A percentile compares a stretch with the other conserved stretches of the same genome.
phyloP scores from a whole-genome alignment of 352 stramenopile genomes.

The Phytophthora crassamura region DNA sequence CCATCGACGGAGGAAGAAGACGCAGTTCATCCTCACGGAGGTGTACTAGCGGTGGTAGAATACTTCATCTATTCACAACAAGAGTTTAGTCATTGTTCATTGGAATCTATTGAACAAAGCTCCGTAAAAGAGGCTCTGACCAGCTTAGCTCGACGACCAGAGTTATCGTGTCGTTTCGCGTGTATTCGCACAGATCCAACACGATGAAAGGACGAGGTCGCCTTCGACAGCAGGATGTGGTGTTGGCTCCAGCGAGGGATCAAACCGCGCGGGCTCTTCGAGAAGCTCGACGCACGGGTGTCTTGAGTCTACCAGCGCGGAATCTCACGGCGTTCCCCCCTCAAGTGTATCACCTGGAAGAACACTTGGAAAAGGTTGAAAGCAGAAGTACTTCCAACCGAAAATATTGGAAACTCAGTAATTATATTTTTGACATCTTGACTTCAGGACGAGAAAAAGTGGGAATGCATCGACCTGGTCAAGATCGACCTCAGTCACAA shows the following conservation, averaged over 20 bases:
- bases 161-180: slow-evolving; percentile 23
- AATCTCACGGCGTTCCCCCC: slow-evolving; percentile 62
- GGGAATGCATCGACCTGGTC: slow-evolving; percentile 83
- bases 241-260: slow-evolving; percentile 63
- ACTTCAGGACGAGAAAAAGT: slow-evolving; percentile 81
- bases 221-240: slow-evolving; percentile 53
- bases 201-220: slow-evolving; percentile 27
- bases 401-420: too few relatives aligned
- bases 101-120: too few relatives aligned
- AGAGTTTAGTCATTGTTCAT: too few relatives aligned
- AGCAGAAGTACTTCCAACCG: too few relatives aligned
- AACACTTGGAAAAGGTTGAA: slow-evolving; percentile 74
- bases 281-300: slow-evolving; percentile 65
- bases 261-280: slow-evolving; percentile 62
- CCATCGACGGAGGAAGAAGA: slow-evolving; percentile 7
- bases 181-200: background rate
- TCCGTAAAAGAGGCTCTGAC: too few relatives aligned
- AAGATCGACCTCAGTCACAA: slow-evolving; percentile 89
- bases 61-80: too few relatives aligned
- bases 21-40: slow-evolving; percentile 12
- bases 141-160: too few relatives aligned
- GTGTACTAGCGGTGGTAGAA: slow-evolving; percentile 4
- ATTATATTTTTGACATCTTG: background rate
- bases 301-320: slow-evolving; percentile 68
- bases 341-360: slow-evolving; percentile 80